Percentiles rank a stretch among this genome's conserved stretches.
Conservation (phyloP, 768 basidiomycete species). For the Calocybe indica region DNA sequence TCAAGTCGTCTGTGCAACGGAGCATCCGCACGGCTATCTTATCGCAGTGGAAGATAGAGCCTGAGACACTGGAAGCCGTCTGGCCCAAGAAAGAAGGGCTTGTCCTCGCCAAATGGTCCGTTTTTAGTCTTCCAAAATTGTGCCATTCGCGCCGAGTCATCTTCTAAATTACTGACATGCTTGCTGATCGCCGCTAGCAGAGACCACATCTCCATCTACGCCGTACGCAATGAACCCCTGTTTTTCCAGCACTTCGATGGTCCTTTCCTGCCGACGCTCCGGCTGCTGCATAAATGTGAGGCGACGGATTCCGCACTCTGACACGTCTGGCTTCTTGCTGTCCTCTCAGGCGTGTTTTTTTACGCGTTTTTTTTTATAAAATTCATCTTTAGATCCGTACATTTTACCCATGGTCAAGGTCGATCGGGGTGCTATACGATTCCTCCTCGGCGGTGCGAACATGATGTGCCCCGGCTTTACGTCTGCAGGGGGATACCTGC, state of each 20-base stretch:
- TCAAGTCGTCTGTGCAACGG: conserved; percentile 92
- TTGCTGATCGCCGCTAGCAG: conserved; percentile 47
- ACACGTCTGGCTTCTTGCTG: too few species aligned
- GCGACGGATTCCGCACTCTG: not conserved
- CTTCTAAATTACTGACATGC: conserved; percentile 14
- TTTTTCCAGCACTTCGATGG: conserved; percentile 98
- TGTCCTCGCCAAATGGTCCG: conserved; percentile 91
- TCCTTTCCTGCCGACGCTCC: conserved; percentile 83
- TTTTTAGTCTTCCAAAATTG: conserved; percentile 12
- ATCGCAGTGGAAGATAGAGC: conserved; percentile 77
- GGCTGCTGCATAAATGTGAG: conserved; percentile 89
- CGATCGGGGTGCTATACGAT: conserved; percentile 97
- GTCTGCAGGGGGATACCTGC: conserved; percentile 84
- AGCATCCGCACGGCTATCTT: conserved; percentile 76
- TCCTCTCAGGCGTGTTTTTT: not conserved
- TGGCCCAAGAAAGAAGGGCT: conserved; percentile 99
- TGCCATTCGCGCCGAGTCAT: not conserved
- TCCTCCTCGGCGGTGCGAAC: conserved; percentile 87
- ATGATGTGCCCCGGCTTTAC: conserved; percentile 99
- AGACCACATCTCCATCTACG: conserved; percentile 93
- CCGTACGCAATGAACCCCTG: conserved; percentile 79
- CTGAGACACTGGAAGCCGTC: conserved; percentile 79
- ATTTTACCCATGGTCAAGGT: conserved; percentile 84
- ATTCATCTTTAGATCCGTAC: conserved; percentile 65
- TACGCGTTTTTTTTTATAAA: conserved; percentile 2